Evolutionary conservation across 2,329 filamentous ascomycete species (phyloP), one percentile per base, ranked within the genome.

Genomic region (Aspergillus spinulosporus): DNA sequence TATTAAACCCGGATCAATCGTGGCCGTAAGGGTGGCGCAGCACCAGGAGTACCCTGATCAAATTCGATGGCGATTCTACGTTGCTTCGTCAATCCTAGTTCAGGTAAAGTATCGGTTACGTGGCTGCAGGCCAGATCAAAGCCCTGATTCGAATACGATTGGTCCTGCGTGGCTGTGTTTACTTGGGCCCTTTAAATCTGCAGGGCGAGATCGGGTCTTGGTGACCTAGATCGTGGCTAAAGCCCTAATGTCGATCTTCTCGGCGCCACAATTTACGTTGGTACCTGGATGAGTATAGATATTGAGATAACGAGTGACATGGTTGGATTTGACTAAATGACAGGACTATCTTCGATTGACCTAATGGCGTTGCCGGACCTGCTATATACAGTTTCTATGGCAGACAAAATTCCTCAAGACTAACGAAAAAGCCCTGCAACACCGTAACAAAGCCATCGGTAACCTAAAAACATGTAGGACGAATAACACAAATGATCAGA

Each of bases 401-500:
- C 9, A 12, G 34, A 37, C 34, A 34, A 8, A 37, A 11, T 4
- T 12, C 43, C 26, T 26, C 45, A 47, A 42, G 48, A 36, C 49
- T 52, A n/a, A 37, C 44, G 45, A 46, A 36, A 49, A 14, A 32
- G 9, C n/a, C 4, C 7, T 45, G 14, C 11, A 37, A 58, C 54
- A 49, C 45, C 51, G 49, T 51, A 11, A 12, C 34, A 37, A 51
- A 54, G 57, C 55, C 57, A 54, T 55, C 54, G 43, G n/a, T 40
- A 54, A 43, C 40, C n/a, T 11, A 9, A 47, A 11, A 52, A 21
- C 45, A 53, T 39, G 52, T 53, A 34, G 48, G 32, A 52, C 26
- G 43, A 53, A 55, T 50, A 49, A 36, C 49, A 56, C 49, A 39
- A 55, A 50, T 31, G 39, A 57, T 55, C 45, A 58, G 54, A 43